phyloP scores from a whole-genome alignment of 441 rosid species.

The Eruca vesicaria region DNA sequence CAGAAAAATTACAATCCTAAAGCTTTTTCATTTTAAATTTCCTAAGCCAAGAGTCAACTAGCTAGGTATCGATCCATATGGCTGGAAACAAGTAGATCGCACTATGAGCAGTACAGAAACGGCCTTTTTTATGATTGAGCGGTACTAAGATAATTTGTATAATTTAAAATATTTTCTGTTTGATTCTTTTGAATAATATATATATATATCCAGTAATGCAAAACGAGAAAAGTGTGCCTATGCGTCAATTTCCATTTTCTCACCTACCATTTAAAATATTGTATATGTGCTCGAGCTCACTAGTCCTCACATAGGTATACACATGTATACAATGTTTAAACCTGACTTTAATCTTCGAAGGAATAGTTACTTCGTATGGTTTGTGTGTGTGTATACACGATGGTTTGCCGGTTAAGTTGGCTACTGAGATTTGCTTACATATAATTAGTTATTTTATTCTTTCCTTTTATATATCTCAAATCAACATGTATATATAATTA shows the following conservation, averaged over 20 bases:
- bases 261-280: neutral
- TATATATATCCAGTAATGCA: slow-evolving; percentile 16
- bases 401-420: too few species aligned
- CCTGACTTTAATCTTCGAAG: neutral
- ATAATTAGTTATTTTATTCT: neutral
- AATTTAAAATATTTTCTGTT: neutral
- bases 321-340: neutral
- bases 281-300: neutral
- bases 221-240: slow-evolving; percentile 10
- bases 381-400: neutral
- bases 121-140: neutral
- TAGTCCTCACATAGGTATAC: neutral
- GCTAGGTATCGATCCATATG: slow-evolving; percentile 27
- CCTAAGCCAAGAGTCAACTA: slow-evolving; percentile 24
- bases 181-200: neutral
- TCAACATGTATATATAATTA: neutral
- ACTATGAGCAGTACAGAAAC: slow-evolving; percentile 2
- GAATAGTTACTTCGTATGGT: neutral
- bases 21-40: slow-evolving; percentile 16
- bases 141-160: neutral
- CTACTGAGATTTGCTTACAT: neutral
- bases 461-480: neutral
- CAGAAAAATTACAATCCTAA: neutral
- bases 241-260: slow-evolving; percentile 13
- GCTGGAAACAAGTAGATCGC: slow-evolving; percentile 27